Conservation (phyloP, 139 green algal species). For the Auxenochlorella pyrenoidosa region DNA sequence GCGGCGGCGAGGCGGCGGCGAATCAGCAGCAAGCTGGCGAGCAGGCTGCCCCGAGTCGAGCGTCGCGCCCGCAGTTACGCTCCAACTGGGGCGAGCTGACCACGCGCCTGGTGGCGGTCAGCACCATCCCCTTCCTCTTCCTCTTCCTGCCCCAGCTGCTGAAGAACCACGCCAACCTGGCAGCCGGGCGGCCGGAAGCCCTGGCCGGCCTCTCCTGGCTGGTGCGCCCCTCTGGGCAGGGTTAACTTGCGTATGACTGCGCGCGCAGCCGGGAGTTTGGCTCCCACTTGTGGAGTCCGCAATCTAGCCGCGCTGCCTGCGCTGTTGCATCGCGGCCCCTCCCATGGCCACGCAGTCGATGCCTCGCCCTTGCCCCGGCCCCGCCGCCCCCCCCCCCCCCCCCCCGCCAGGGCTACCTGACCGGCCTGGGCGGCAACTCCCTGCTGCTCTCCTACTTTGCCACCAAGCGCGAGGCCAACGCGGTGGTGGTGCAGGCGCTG, state of each 20-base stretch:
- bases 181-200: constrained; percentile 53
- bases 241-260: too few species aligned
- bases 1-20: neutral
- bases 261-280: too few species aligned
- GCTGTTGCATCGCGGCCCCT: too few species aligned
- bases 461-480: constrained; percentile 66
- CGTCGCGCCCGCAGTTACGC: neutral
- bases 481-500: constrained; percentile 75
- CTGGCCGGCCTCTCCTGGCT: constrained; percentile 64
- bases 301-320: too few species aligned
- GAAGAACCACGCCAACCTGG: constrained; percentile 72
- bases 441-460: constrained; percentile 85
- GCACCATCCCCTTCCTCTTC: constrained; percentile 70
- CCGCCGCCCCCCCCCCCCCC: neutral
- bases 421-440: constrained; percentile 74
- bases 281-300: too few species aligned
- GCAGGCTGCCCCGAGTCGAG: too few species aligned
- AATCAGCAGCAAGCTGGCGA: neutral
- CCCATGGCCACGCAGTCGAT: too few species aligned
- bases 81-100: constrained; percentile 17
- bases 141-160: constrained; percentile 81
- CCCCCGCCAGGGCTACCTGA: constrained; percentile 34
- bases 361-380: too few species aligned
- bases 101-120: constrained; percentile 45
- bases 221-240: neutral